Evolutionary conservation across 2,329 filamentous ascomycete species (phyloP).

Genomic region (Tolypocladium nubicola): DNA sequence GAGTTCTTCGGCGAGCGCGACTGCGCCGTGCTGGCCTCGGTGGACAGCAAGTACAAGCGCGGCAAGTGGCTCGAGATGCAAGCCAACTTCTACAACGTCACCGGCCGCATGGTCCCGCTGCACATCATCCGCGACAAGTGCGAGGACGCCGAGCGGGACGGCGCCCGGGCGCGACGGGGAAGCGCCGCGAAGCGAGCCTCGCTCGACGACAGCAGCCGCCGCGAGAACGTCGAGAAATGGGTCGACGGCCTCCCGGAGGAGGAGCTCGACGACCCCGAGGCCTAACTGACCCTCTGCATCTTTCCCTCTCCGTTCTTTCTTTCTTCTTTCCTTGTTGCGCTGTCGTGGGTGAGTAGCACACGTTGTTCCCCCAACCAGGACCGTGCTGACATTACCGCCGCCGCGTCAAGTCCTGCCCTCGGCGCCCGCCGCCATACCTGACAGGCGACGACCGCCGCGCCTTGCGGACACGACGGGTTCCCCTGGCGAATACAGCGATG

Average conservation of each 20-base stretch:
- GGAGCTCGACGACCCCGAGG: neutral
- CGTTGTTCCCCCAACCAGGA: neutral
- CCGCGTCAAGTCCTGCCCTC: neutral
- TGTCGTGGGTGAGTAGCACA: neutral
- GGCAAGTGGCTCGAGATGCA: slow-evolving; percentile 31
- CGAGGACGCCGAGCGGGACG: slow-evolving; percentile 15
- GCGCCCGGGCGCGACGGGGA: neutral
- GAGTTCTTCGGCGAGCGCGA: slow-evolving; percentile 17
- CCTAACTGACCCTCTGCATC: neutral
- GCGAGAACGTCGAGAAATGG: slow-evolving; percentile 11
- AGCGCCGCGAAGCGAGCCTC: neutral
- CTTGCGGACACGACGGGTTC: neutral
- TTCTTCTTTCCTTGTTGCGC: neutral
- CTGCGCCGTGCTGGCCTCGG: slow-evolving; percentile 22
- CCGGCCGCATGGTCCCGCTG: slow-evolving; percentile 28
- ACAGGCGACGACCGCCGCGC: neutral
- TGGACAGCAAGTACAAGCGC: slow-evolving; percentile 21
- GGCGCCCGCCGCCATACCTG: neutral
- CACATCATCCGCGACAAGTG: slow-evolving; percentile 24
- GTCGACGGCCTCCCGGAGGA: slow-evolving; percentile 6
- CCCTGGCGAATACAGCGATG: neutral
- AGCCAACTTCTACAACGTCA: slow-evolving; percentile 31
- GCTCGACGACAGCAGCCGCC: neutral
- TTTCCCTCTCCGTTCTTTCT: neutral
- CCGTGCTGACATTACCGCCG: neutral